Percentiles rank a stretch among this genome's conserved stretches.
Evolutionary conservation across 164 flowering plant species (phyloP).

Genomic region (Cinnamomum micranthum): DNA sequence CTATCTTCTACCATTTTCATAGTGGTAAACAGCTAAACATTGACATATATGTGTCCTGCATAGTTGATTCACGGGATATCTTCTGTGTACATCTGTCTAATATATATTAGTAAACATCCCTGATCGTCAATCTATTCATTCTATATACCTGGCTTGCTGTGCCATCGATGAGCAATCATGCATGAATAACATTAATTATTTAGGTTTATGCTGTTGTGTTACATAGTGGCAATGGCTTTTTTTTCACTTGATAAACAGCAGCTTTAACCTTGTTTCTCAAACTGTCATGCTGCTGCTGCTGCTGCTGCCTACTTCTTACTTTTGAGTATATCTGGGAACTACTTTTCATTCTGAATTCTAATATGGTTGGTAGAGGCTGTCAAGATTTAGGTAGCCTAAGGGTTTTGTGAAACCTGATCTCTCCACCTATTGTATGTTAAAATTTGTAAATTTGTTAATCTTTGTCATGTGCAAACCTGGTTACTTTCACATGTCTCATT

Average conservation of each 20-base stretch:
- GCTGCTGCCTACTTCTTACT: neutral
- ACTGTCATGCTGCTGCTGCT: neutral
- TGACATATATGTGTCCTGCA: no score
- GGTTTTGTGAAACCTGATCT: neutral
- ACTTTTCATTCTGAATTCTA: no score
- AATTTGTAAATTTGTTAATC: neutral
- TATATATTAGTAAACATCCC: no score
- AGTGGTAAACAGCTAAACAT: no score
- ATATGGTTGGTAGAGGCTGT: no score
- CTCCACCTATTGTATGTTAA: neutral
- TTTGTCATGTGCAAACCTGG: neutral
- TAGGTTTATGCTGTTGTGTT: neutral
- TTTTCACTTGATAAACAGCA: neutral
- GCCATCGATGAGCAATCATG: neutral
- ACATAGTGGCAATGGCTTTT: neutral
- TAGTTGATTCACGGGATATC: no score
- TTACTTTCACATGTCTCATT: conserved; percentile 1
- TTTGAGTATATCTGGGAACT: neutral
- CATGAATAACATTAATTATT: neutral
- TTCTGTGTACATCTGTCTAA: no score
- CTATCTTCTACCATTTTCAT: no score
- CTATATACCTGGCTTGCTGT: neutral
- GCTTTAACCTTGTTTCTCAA: neutral
- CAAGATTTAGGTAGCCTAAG: neutral
- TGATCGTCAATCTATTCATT: neutral